phyloP scores from a whole-genome alignment of 345 rosid genomes.

The Boechera stricta region DNA sequence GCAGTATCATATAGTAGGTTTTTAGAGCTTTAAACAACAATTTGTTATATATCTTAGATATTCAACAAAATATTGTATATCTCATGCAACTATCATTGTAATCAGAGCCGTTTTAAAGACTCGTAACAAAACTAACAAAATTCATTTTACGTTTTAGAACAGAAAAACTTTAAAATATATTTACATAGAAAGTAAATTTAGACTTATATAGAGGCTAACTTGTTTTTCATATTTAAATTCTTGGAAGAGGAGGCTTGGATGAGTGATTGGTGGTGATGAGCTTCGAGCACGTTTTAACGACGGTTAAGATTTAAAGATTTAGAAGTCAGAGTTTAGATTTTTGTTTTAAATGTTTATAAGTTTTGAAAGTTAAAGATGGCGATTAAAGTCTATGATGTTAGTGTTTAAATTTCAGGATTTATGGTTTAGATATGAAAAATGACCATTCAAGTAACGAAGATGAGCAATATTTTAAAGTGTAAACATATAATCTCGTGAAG shows the following conservation, averaged over 20 bases:
- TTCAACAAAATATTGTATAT: background rate
- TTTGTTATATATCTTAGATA: background rate
- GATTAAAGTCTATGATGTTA: background rate
- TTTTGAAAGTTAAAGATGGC: background rate
- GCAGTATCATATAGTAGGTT: background rate
- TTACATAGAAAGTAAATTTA: no score
- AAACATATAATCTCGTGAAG: background rate
- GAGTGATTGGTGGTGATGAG: background rate
- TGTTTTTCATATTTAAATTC: background rate
- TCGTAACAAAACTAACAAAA: background rate
- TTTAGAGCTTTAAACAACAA: background rate
- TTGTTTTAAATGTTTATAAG: no score
- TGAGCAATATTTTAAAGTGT: background rate
- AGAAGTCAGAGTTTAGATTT: no score
- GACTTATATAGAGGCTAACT: background rate
- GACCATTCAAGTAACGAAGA: background rate
- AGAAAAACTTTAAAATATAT: background rate
- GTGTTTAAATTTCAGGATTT: background rate
- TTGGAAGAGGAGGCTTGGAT: background rate
- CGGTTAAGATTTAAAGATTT: background rate
- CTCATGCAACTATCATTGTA: background rate
- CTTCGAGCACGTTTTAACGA: background rate
- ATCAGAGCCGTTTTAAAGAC: background rate
- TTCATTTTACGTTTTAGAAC: background rate
- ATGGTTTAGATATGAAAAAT: background rate